phyloP scores from a whole-genome alignment of 2,329 filamentous ascomycete genomes.

The Clarireedia sp. region DNA sequence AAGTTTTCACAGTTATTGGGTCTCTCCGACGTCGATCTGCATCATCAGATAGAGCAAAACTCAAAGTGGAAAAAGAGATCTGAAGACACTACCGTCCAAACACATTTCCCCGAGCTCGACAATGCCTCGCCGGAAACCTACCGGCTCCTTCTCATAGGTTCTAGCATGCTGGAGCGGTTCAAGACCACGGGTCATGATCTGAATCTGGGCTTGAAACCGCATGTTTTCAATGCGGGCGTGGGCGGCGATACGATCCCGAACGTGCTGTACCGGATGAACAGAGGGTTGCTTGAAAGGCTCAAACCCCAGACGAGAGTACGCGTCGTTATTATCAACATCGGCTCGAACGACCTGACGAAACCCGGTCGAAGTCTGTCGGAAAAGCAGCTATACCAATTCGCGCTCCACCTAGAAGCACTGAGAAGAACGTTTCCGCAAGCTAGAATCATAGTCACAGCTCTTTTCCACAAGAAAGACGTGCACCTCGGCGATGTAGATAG shows the following conservation, averaged over 20 bases:
- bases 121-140: background rate
- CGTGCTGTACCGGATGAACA: conserved; percentile 9
- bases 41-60: background rate
- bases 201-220: background rate
- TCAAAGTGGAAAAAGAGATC: conserved; percentile 1
- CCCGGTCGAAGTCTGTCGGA: conserved; percentile 1
- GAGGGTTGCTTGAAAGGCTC: background rate
- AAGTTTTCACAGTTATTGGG: background rate
- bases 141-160: conserved; percentile 8
- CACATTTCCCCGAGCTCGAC: conserved; percentile 1
- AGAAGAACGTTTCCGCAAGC: background rate
- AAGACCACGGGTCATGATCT: conserved; percentile 8
- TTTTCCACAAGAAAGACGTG: conserved; percentile 12
- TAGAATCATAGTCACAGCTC: conserved; percentile 7
- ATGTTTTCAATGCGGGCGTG: conserved; percentile 13
- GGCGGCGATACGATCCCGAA: conserved; percentile 13
- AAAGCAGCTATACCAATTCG: background rate
- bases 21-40: background rate
- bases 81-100: conserved; percentile 2
- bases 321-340: conserved; percentile 9
- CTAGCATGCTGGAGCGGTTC: conserved; percentile 13
- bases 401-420: conserved; percentile 8
- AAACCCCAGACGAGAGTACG: background rate
- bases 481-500: conserved; percentile 2
- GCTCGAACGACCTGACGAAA: conserved; percentile 12